A percentile compares a stretch with the other conserved stretches of the same genome.
Evolutionary conservation across 225 moss, liverwort and hornwort genomes (phyloP).

Genomic region (Marchantia paleacea): DNA sequence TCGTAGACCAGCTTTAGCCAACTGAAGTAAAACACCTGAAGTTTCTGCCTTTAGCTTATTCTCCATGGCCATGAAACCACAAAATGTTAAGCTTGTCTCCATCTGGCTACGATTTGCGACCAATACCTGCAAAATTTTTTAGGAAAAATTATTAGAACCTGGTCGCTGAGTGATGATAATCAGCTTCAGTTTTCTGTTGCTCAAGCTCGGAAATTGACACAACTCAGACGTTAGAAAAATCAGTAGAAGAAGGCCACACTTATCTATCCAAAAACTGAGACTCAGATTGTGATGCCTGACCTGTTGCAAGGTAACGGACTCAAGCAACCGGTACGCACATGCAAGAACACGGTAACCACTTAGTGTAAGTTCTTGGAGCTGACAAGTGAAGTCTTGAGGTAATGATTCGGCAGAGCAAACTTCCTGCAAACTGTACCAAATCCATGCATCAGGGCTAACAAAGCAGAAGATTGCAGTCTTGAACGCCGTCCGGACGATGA

Average conservation of each 20-base stretch:
- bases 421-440: conserved; percentile 45
- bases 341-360: conserved; percentile 48
- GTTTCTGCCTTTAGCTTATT: conserved; percentile 49
- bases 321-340: conserved; percentile 46
- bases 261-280: neutral
- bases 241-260: neutral
- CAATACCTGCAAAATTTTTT: conserved; percentile 22
- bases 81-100: conserved; percentile 37
- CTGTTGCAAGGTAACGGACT: conserved; percentile 38
- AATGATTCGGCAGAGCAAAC: conserved; percentile 30
- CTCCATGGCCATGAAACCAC: conserved; percentile 49
- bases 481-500: too few relatives aligned
- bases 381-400: conserved; percentile 35
- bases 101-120: conserved; percentile 40
- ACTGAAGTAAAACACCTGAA: conserved; percentile 31
- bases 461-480: neutral
- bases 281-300: conserved; percentile 1
- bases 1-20: conserved; percentile 44
- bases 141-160: neutral
- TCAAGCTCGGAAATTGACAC: neutral
- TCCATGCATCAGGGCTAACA: conserved; percentile 3
- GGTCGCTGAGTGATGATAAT: neutral
- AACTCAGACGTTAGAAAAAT: neutral
- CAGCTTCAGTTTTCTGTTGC: neutral
- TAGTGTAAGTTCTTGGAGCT: conserved; percentile 45